Evolutionary conservation across 345 rosid genomes (phyloP), one percentile per base, ranked within the genome.

Genomic region (Nephelium lappaceum): DNA sequence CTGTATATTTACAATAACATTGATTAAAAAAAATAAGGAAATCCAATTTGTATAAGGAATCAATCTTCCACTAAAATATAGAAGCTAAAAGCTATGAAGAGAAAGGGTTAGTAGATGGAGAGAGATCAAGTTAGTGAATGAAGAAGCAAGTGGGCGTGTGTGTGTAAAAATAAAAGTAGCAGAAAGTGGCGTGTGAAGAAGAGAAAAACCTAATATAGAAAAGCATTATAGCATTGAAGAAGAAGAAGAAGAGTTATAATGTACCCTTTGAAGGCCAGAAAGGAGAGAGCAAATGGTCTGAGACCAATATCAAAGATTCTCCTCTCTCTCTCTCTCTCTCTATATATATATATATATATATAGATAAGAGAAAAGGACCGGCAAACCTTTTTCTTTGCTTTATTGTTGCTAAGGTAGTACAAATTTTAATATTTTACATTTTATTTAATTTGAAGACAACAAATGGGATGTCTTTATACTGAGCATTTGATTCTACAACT

Each of bases 401-500:
- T 74, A 31, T 2, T 31, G 36, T 31, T 2, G 1, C 36, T 31
- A 31, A 31, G 57, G 39, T 78, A 66, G 23, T 42, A 11, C 15
- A 11, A 36, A 73, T n/a, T 16, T 39, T 42, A 65, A 1, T 53
- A 21, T 24, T 61, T 77, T 43, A 63, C 9, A 24, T n/a, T 6
- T 58, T 47, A 6, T 64, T 31, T 68, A 1, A 19, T 3, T 14
- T 6, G 41, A 76, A 73, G 58, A 78, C 61, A 77, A 21, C 78
- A 78, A 77, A 74, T 63, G 80, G 45, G 73, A 65, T 67, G 61
- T 69, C 85, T 84, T 81, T 86, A 71, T 71, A 39, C 67, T 79
- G 79, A 77, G 88, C 79, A 82, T 49, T 82, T 79, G 89, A 82
- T 86, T 79, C 87, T 77, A 45, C 4, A 45, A 11, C 51, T 45